Conservation (phyloP, 441 rosid species). For the Caryocar brasiliense region DNA sequence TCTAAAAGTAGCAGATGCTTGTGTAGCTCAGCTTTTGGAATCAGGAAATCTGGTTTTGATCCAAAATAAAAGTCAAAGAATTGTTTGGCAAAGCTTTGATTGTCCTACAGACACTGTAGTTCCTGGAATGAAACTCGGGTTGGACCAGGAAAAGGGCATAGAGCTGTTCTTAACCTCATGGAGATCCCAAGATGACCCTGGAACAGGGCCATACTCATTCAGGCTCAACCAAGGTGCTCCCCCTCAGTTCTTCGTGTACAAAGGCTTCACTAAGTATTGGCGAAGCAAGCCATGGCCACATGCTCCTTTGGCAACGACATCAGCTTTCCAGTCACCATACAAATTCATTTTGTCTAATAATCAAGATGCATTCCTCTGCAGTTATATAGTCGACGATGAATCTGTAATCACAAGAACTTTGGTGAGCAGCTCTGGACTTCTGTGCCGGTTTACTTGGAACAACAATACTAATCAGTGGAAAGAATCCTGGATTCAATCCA, state of each 20-base stretch:
- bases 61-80: neutral
- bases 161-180: conserved; percentile 9
- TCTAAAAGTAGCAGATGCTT: neutral
- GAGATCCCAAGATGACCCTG: conserved; percentile 14
- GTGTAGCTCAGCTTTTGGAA: conserved; percentile 17
- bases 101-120: conserved; percentile 13
- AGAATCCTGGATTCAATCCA: neutral
- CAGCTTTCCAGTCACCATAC: too few species aligned
- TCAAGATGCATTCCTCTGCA: conserved; percentile 8
- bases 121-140: conserved; percentile 17
- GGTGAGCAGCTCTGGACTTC: neutral
- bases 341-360: neutral
- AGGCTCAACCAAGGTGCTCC: neutral
- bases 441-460: conserved; percentile 9
- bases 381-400: neutral
- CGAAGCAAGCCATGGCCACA: conserved; percentile 11
- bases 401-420: conserved; percentile 5
- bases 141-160: conserved; percentile 8
- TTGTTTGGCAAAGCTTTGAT: conserved; percentile 17
- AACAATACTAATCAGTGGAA: conserved; percentile 13
- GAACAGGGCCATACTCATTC: conserved; percentile 8
- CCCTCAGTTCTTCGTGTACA: conserved; percentile 20
- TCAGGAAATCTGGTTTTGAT: conserved; percentile 25
- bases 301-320: too few species aligned
- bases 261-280: conserved; percentile 4